phyloP scores from a whole-genome alignment of 148 eudicot genomes.

The Rheum nobile region DNA sequence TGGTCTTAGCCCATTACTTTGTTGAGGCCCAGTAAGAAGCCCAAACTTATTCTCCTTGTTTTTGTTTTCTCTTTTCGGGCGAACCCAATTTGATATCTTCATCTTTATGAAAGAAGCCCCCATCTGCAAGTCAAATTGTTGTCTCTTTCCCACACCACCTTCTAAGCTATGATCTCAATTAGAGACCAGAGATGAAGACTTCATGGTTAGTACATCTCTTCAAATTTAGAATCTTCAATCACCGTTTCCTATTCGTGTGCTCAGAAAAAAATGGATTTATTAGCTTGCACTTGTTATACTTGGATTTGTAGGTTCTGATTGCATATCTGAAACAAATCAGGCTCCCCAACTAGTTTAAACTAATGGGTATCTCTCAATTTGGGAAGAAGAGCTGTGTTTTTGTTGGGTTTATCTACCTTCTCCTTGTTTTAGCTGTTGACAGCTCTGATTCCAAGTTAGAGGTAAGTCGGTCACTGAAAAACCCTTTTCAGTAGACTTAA shows the following conservation, averaged over 20 bases:
- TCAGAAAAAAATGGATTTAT: not conserved
- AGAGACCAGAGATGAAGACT: not conserved
- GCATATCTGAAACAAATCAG: not conserved
- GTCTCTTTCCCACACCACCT: not conserved
- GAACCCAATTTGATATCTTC: not conserved
- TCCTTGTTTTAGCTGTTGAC: not conserved
- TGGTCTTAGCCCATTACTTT: not conserved
- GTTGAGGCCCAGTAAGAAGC: not conserved
- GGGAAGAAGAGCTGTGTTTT: slow-evolving; percentile 3
- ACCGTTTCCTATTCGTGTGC: not conserved
- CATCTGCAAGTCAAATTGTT: slow-evolving; percentile 5
- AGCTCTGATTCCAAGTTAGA: slow-evolving; percentile 5
- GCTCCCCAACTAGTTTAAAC: not conserved
- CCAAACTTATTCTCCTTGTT: not conserved
- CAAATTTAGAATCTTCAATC: not conserved
- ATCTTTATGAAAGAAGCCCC: not conserved
- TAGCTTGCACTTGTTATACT: not conserved
- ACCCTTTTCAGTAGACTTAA: not conserved
- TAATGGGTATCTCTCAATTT: not conserved
- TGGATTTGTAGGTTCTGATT: not conserved
- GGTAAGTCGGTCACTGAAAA: not conserved
- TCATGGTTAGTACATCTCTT: not conserved
- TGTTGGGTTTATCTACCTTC: not conserved
- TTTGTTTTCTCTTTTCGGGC: not conserved
- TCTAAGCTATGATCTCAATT: slow-evolving; percentile 1